Percentiles rank a stretch among this genome's conserved stretches.
phyloP scores from a whole-genome alignment of 495 filamentous ascomycete genomes.

The Penicillium desertorum region DNA sequence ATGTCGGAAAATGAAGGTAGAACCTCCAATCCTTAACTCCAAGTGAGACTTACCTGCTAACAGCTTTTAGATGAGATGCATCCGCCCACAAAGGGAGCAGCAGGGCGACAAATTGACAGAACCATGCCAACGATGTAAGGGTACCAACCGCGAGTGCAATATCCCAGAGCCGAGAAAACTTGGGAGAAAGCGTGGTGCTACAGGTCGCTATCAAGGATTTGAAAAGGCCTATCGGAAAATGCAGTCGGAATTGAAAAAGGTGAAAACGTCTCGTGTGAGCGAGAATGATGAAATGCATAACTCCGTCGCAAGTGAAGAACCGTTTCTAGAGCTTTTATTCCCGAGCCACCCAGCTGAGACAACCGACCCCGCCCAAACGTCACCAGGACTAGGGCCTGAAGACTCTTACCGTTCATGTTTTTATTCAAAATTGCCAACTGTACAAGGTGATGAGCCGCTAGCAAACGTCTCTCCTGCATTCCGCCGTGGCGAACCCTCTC shows the following conservation, averaged over 20 bases:
- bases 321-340: background rate
- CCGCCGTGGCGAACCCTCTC: background rate
- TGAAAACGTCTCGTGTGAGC: background rate
- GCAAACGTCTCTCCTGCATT: background rate
- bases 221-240: slow-evolving; percentile 31
- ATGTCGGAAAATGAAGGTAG: slow-evolving; percentile 22
- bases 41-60: background rate
- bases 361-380: background rate
- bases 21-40: too few species aligned
- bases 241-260: slow-evolving; percentile 25
- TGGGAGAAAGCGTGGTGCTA: slow-evolving; percentile 24
- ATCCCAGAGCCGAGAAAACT: slow-evolving; percentile 24
- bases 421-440: background rate
- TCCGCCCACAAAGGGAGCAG: slow-evolving; percentile 10
- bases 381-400: background rate
- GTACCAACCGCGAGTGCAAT: slow-evolving; percentile 23
- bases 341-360: background rate
- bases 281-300: background rate
- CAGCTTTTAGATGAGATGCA: slow-evolving; percentile 26
- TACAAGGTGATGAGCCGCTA: background rate
- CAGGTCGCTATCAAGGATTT: slow-evolving; percentile 27
- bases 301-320: background rate
- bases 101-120: background rate
- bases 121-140: slow-evolving; percentile 25
- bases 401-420: background rate